Percentiles rank a stretch among this genome's conserved stretches.
These are phyloP conservation scores for Hypoxylon sp. DNA, from an alignment of 2,329 filamentous ascomycete genomes.

Conservation along the genomic window DNA sequence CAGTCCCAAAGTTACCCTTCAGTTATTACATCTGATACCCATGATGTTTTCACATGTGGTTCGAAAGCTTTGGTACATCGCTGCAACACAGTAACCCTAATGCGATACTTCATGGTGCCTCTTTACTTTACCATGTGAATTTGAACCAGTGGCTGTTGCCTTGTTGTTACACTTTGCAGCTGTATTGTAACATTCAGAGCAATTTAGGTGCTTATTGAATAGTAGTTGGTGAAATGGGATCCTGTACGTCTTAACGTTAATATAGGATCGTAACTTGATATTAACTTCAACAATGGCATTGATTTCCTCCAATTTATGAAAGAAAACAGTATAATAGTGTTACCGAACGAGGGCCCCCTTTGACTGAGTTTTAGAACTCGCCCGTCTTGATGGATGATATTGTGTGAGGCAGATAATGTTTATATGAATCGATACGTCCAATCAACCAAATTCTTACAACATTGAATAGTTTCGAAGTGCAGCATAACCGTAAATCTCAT, in stretches of 20 bases:
- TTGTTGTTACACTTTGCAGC: not conserved
- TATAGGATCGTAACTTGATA: not conserved
- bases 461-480: not conserved
- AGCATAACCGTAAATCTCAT: not conserved
- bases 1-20: not conserved
- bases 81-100: not conserved
- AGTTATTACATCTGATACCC: not conserved
- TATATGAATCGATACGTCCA: not conserved
- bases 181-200: not conserved
- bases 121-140: not conserved
- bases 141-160: not conserved
- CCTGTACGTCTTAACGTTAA: not conserved
- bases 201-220: not conserved
- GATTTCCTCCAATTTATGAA: not conserved
- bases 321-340: not conserved
- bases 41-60: not conserved
- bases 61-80: not conserved
- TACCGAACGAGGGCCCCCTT: not conserved
- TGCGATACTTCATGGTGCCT: not conserved
- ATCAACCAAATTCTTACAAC: not conserved
- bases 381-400: not conserved
- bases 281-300: not conserved
- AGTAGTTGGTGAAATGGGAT: not conserved
- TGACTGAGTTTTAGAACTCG: not conserved
- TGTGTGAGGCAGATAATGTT: not conserved